Evolutionary conservation across 352 stramenopile species (phyloP).

Genomic region (Pythium aquatile): DNA sequence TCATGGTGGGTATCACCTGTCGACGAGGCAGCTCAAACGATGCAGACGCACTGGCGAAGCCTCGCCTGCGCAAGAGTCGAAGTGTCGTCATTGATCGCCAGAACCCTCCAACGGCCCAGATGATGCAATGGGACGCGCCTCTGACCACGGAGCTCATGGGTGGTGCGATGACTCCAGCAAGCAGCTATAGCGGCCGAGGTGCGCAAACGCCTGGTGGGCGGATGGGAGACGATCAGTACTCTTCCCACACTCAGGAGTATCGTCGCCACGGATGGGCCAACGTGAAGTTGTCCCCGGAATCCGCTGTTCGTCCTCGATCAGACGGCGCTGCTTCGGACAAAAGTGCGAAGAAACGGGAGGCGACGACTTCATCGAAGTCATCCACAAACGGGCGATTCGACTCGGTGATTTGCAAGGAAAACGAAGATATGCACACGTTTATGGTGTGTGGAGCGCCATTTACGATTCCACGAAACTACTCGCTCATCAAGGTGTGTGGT

Average conservation of each 20-base stretch:
- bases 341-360: constrained; percentile 39
- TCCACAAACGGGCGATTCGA: constrained; percentile 30
- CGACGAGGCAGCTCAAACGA: constrained; percentile 31
- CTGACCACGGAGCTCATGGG: constrained; percentile 17
- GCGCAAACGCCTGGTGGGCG: constrained; percentile 15
- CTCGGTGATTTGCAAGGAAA: constrained; percentile 80
- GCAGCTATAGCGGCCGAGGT: constrained; percentile 19
- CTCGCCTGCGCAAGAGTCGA: constrained; percentile 72
- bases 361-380: constrained; percentile 16
- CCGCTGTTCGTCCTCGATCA: constrained; percentile 47
- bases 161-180: constrained; percentile 25
- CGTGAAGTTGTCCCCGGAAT: constrained; percentile 74
- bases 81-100: constrained; percentile 72
- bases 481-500: constrained; percentile 88
- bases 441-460: constrained; percentile 89
- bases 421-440: constrained; percentile 87
- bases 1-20: constrained; percentile 80
- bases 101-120: constrained; percentile 65
- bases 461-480: constrained; percentile 82
- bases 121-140: constrained; percentile 66
- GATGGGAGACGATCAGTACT: constrained; percentile 16
- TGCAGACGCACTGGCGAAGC: constrained; percentile 29
- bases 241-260: constrained; percentile 30
- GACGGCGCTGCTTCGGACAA: constrained; percentile 45
- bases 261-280: constrained; percentile 77